Conservation (phyloP, 331 rosid genomes). For the Malus hybrid region DNA sequence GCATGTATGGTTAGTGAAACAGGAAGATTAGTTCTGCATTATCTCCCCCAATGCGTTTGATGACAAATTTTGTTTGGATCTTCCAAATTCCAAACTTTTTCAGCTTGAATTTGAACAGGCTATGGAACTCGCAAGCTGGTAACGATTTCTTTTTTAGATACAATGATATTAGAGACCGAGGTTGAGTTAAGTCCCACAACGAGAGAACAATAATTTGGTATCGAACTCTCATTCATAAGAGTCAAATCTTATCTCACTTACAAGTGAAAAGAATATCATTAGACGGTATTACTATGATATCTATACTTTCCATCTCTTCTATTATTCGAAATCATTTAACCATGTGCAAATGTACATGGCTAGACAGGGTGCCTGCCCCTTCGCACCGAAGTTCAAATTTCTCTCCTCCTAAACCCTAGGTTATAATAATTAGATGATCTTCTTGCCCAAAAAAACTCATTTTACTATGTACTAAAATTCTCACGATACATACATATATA, state of each 20-base stretch:
- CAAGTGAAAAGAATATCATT: too few species aligned
- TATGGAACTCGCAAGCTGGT: neutral
- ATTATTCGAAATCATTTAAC: neutral
- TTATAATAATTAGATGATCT: too few species aligned
- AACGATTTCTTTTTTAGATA: neutral
- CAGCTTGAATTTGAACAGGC: neutral
- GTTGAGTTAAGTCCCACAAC: neutral
- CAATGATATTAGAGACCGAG: rapidly evolving
- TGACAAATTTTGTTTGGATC: neutral
- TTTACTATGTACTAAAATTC: too few species aligned
- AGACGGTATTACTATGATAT: rapidly evolving
- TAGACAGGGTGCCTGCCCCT: neutral
- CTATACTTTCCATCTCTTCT: too few species aligned
- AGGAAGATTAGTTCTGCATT: neutral
- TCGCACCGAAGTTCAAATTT: too few species aligned
- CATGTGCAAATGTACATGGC: neutral
- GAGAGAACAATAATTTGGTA: too few species aligned
- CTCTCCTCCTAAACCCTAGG: too few species aligned
- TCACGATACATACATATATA: neutral
- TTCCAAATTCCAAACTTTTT: neutral
- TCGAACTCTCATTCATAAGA: neutral
- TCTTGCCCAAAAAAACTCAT: too few species aligned
- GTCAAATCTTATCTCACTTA: too few species aligned
- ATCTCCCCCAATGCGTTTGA: neutral
- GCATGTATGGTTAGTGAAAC: neutral